Evolutionary conservation across 164 flowering plant species (phyloP).

Genomic region (Berberis vulgaris): DNA sequence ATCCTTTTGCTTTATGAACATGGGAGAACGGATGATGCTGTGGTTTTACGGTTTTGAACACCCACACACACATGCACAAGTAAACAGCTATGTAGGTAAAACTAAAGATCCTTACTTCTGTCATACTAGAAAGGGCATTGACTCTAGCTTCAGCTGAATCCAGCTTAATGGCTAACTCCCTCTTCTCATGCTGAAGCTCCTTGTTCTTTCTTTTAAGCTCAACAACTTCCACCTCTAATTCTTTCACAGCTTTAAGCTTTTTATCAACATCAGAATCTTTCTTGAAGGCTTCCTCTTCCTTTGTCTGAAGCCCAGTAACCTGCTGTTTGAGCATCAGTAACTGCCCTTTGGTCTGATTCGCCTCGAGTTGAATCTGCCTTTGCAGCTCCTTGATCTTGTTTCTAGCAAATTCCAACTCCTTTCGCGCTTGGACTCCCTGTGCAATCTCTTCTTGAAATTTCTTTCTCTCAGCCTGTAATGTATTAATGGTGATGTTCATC

Average conservation of each 20-base stretch:
- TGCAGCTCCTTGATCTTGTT: conserved; percentile 85
- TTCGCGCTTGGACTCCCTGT: conserved; percentile 35
- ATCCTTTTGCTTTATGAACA: background rate
- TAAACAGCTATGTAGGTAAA: background rate
- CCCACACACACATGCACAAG: no score
- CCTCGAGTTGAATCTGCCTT: conserved; percentile 88
- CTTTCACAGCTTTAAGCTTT: conserved; percentile 74
- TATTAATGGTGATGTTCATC: conserved; percentile 71
- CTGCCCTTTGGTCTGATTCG: conserved; percentile 87
- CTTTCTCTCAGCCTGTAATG: conserved; percentile 81
- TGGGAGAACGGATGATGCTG: background rate
- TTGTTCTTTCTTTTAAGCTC: conserved; percentile 84
- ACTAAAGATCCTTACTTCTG: conserved; percentile 48
- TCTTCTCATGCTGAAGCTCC: conserved; percentile 90
- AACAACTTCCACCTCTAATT: conserved; percentile 68
- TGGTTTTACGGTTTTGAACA: background rate
- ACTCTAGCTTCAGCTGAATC: conserved; percentile 70
- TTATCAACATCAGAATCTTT: conserved; percentile 61
- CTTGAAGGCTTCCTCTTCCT: conserved; percentile 76
- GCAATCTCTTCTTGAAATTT: conserved; percentile 77
- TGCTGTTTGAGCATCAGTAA: conserved; percentile 84
- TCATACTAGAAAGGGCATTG: conserved; percentile 57
- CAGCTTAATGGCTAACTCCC: conserved; percentile 63
- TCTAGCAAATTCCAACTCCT: conserved; percentile 75
- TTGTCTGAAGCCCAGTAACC: conserved; percentile 63